Evolutionary conservation across 2,329 filamentous ascomycete genomes (phyloP).

Genomic region (Calonectria honghensis): DNA sequence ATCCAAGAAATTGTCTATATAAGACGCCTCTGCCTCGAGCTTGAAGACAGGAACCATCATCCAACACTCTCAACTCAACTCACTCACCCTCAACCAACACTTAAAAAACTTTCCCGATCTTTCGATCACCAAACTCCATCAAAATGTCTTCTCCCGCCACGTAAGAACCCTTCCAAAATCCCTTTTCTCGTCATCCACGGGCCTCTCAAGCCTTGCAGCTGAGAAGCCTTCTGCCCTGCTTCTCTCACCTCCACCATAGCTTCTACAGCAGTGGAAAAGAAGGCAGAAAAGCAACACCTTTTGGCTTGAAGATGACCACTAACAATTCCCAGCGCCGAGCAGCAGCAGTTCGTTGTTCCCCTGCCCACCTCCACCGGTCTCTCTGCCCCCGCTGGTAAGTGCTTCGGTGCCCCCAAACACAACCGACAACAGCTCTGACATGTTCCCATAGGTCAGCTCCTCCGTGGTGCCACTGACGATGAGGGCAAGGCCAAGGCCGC

Average conservation of each 20-base stretch:
- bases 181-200: background rate
- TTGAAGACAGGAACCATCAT: conserved; percentile 17
- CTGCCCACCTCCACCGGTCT: conserved; percentile 59
- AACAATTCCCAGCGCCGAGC: conserved; percentile 13
- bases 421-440: background rate
- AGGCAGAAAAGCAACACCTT: background rate
- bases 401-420: conserved; percentile 41
- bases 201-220: background rate
- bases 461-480: conserved; percentile 74
- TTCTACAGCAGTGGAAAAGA: background rate
- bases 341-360: conserved; percentile 50
- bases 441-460: conserved; percentile 66
- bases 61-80: conserved; percentile 19
- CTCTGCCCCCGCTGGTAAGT: conserved; percentile 57
- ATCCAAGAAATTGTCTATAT: background rate
- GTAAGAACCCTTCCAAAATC: background rate
- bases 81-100: conserved; percentile 22
- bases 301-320: background rate
- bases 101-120: conserved; percentile 7
- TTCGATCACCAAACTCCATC: conserved; percentile 24
- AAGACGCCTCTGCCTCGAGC: conserved; percentile 10
- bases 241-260: background rate
- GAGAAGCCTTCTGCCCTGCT: background rate
- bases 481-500: conserved; percentile 75
- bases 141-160: conserved; percentile 27